Evolutionary conservation across 176 grass and related monocot species (phyloP), one percentile per base, ranked within the genome.

Genomic region (Puya raimondii): DNA sequence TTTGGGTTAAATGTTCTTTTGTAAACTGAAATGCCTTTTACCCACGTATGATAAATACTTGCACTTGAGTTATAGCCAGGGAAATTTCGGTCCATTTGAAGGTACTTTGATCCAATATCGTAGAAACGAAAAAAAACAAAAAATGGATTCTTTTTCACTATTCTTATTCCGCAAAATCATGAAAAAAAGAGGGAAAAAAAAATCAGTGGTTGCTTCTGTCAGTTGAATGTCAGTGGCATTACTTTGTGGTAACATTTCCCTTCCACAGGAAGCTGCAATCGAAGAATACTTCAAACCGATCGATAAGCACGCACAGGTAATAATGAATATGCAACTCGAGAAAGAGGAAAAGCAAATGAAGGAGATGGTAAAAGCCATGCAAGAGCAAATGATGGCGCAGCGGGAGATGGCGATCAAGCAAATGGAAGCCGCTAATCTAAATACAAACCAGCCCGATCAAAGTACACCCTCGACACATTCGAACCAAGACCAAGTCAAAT

Each of bases 271-370:
- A 85, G 74, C 86, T 66, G 74, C 87, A 53, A 92, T 97, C 23
- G 89, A 97, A 48, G 78, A 90, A 18, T 89, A 92, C 68, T 97
- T 97, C 72, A 88, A 97, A 74, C 89, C 89, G 47, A 85, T 97
- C 17, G 94, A 90, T 76, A 85, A 88, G 72, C 73, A 75, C 64
- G 86, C 86, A 63, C 42, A 97, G 57, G 85, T 85, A 51, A 77
- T 97, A 64, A 81, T 83, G 27, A 77, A 86, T 73, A 84, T 97
- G 94, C 94, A 97, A 78, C 20, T 92, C 76, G 84, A 92, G 53
- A 92, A 90, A 83, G 89, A 90, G 52, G 89, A 92, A 76, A 72
- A 33, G 27, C 74, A 82, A 75, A 82, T 71, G 68, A 88, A 97
- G 78, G 86, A 90, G 50, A 87, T 92, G 89, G 4, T 70, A 49